Evolutionary conservation across 2,329 filamentous ascomycete species (phyloP), one percentile per base, ranked within the genome.

Genomic region (Aspergillus sp.): DNA sequence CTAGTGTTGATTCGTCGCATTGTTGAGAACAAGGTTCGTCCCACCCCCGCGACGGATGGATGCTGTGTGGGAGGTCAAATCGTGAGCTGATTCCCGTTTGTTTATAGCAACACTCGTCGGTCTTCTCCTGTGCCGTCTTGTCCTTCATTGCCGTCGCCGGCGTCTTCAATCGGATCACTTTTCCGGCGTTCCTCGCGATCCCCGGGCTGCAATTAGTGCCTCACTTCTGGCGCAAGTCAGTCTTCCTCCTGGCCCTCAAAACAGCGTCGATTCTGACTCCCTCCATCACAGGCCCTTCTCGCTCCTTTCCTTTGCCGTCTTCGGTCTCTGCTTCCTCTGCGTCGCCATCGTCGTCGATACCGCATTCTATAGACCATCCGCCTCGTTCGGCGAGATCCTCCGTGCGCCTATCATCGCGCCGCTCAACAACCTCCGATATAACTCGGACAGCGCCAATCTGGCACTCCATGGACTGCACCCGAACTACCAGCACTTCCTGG

Each of bases 141-240:
- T 90, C 90, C 26, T 84, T 92, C 55, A 83, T 96, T 50, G 80
- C 83, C 48, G 87, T 96, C 13, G 88, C 94, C 65, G 94, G 94
- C 46, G 76, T 93, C 53, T 99, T 99, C 74, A 99, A 97, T 73
- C 85, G 94, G 60, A 96, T 97, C 65, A 99, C 94, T 9, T 97
- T 97, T 71, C 93, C 93, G 43, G 93, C 92, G 13, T 99, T 95
- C 70, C 75, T 99, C 56, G 71, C 95, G 53, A 84, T 96, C 67
- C 93, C 94, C 49, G 87, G 87, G 33, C 76, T 95, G 67, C 86
- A 86, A 66, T 79, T 99, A 66, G 77, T 97, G 69, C 90, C 90
- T 59, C 88, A 95, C 76, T 94, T 96, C 67, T 75, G 83, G 69
- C 85, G 85, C 70, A 93, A 87, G 89, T 94, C 73, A 67, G 83